Percentiles rank a stretch among this genome's conserved stretches.
These are phyloP conservation scores for Trichoderma citrinoviride DNA, from an alignment of 2,329 filamentous ascomycete species.

Conservation along the genomic window DNA sequence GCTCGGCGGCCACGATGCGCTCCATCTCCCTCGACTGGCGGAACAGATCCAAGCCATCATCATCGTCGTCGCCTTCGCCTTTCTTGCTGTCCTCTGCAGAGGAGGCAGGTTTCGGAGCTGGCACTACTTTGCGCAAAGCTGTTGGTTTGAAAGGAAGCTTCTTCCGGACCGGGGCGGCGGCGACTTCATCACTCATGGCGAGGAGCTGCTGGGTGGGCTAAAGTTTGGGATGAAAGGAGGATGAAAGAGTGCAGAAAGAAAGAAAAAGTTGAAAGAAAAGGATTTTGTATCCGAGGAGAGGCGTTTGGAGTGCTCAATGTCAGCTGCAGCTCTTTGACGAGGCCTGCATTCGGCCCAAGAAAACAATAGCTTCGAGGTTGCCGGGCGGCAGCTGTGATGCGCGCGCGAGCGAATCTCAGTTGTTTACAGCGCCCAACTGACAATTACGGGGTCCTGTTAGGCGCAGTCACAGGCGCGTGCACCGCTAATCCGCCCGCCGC, in stretches of 20 bases:
- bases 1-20: constrained; percentile 43
- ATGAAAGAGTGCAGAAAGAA: background rate
- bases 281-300: background rate
- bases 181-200: constrained; percentile 33
- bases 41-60: constrained; percentile 48
- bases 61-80: constrained; percentile 27
- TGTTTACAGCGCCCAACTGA: constrained; percentile 13
- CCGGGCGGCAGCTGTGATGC: background rate
- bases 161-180: constrained; percentile 30
- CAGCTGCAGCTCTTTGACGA: background rate
- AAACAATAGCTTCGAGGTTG: background rate
- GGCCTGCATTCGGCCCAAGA: background rate
- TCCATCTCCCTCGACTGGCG: constrained; percentile 51
- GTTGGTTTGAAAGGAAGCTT: constrained; percentile 52
- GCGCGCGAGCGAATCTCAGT: background rate
- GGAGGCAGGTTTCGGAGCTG: constrained; percentile 27
- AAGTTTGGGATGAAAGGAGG: background rate
- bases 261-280: background rate
- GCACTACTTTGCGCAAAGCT: constrained; percentile 37
- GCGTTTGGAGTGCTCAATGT: background rate
- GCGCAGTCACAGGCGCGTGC: constrained; percentile 10
- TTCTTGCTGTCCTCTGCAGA: background rate
- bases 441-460: constrained; percentile 14
- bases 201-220: constrained; percentile 20
- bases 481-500: constrained; percentile 9